Base-by-base conservation (phyloP, 306 rosid species). In the Corylus heterophylla region DNA sequence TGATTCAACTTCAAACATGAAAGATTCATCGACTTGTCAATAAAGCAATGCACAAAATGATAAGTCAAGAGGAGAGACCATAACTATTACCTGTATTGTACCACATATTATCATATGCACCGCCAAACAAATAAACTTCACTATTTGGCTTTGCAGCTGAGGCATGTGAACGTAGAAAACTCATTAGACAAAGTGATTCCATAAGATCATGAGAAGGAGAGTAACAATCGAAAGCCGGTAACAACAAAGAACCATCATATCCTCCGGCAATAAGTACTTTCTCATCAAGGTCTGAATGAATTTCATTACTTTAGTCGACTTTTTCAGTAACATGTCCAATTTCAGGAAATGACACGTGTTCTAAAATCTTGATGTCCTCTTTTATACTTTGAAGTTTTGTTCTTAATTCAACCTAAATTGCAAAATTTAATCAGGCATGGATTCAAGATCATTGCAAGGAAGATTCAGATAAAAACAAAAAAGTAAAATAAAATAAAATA, bases 261-360 rank as follows among this genome's bases (percentile, higher is more conserved):
- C 89, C 91, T 73, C 91, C 91, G 17, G 81, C 72, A 80, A 88
- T 37, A 44, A 88, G 42, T 6, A 88, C 44, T 8, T 87, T 83
- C 39, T 55, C 79, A 18, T 79, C 83, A 83, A 73, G 45, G 42
- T 61, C 80, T 13, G 63, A 70, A 59, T 51, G 48, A 35, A 71
- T 45, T 12, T 73, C 79, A 78, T 48, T 17, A 50, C 31, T 68
- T n/a, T 69, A 50, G 48, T 52, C 48, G 3, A 39, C 47, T 45
- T 78, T 47, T 68, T 25, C 73, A 48, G 16, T 66, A 37, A 59
- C 52, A 29, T 12, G 4, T 31, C 78, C 42, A 48, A 31, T 74
- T 62, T 80, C 69, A 64, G 42, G 12, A 78, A 39, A 16, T 55
- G 75, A 9, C 51, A 20, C 69, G 76, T 64, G 27, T 31, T 79